These are phyloP conservation scores for Hymenoscyphus occultus DNA, from an alignment of 2,329 filamentous ascomycete genomes.

Conservation along the genomic window DNA sequence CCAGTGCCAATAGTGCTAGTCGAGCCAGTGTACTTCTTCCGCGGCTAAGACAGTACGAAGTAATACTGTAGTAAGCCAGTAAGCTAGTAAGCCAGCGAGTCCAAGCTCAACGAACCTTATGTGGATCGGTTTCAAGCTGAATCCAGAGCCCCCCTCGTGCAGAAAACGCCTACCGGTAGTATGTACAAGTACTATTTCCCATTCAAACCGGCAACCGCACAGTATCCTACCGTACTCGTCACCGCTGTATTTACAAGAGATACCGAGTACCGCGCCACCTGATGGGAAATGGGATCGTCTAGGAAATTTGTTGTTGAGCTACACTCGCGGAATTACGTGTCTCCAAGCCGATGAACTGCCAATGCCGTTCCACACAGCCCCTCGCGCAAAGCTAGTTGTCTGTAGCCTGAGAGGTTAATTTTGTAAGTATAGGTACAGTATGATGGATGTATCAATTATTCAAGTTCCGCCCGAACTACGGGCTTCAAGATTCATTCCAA, in stretches of 20 bases:
- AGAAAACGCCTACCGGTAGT: background rate
- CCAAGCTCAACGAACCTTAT: background rate
- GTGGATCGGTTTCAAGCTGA: slow-evolving; percentile 1
- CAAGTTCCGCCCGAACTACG: background rate
- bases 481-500: background rate
- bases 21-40: background rate
- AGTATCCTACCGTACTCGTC: no score
- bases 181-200: background rate
- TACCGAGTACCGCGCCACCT: no score
- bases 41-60: background rate
- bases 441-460: background rate
- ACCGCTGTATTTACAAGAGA: no score
- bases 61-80: no score
- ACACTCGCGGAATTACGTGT: background rate
- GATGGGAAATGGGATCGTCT: no score
- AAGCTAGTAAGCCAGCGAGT: no score
- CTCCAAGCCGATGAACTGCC: background rate
- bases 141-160: background rate
- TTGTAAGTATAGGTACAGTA: background rate
- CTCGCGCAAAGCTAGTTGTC: background rate
- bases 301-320: no score
- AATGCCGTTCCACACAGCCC: background rate
- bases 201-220: no score
- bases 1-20: no score
- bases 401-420: background rate